Evolutionary conservation across 2,329 filamentous ascomycete genomes (phyloP).

Genomic region (Arthrobotrys entomopaga): DNA sequence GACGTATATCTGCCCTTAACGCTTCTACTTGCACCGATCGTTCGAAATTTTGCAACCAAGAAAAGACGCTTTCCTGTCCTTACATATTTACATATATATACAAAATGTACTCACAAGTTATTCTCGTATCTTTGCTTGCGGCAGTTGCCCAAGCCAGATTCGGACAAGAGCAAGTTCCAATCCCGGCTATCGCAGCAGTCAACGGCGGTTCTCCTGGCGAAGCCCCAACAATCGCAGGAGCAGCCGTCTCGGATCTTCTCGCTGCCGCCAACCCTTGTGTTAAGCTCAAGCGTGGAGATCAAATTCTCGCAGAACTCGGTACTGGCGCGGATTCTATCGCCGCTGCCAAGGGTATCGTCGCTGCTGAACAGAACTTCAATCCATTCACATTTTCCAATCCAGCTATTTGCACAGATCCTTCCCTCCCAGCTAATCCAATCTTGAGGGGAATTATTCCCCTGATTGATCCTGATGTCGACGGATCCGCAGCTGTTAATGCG

Average conservation of each 20-base stretch:
- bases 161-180: constrained; percentile 72
- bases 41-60: constrained; percentile 33
- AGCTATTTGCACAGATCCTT: constrained; percentile 72
- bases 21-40: constrained; percentile 46
- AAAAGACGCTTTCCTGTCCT: constrained; percentile 26
- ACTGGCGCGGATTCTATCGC: constrained; percentile 70
- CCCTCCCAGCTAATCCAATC: constrained; percentile 70
- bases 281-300: constrained; percentile 73
- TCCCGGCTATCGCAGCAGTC: constrained; percentile 68
- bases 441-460: constrained; percentile 75
- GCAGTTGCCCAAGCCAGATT: constrained; percentile 69
- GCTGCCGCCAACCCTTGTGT: constrained; percentile 74
- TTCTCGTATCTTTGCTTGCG: constrained; percentile 63
- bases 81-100: constrained; percentile 36
- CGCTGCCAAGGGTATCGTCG: constrained; percentile 72
- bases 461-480: constrained; percentile 72
- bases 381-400: constrained; percentile 70
- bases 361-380: constrained; percentile 78
- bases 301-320: constrained; percentile 72
- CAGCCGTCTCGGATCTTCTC: constrained; percentile 71
- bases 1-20: constrained; percentile 44
- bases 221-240: constrained; percentile 72
- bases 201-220: constrained; percentile 69
- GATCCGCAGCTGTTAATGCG: constrained; percentile 70
- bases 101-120: constrained; percentile 64